Base-by-base conservation (phyloP, 129 eudicot species). In the Lactuca saligna region DNA sequence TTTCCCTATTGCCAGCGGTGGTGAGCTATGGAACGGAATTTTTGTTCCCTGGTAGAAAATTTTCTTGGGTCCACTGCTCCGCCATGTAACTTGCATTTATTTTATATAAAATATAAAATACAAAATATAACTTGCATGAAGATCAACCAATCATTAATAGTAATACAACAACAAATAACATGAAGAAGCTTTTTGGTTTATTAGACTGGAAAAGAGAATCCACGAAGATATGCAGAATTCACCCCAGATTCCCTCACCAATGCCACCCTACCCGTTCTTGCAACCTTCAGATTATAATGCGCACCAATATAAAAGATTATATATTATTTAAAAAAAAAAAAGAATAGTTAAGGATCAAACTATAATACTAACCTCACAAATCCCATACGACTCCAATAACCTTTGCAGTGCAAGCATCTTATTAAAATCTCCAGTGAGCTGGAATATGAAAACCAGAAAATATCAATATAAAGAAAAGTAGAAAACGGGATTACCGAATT, bases 401-500 rank as follows among this genome's bases (percentile, higher is more conserved):
- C 74, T 85, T 71, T 93, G 98, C 42, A 93, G 74, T 1, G 95
- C 96, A 67, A 86, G 81, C 91, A 93, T 78, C 84, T 89, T 93
- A 57, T 77, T 76, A 54, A 92, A 81, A 69, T 92, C 96, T 73
- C 96, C 96, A 0, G 98, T 88, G 35, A 88, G 78, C 98, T 92
- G 83, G 51, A 69, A 69, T 17, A 62, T 20, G 5, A 17, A 70
- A 67, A 6, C 16, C 48, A 41, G 66, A 60, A 41, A 62, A 63
- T 68, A 57, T 69, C 51, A 50, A 63, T 64, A 57, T 69, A 38
- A 75, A 69, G 61, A 69, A 50, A 2, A 71, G 13, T 17, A 70
- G 17, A 48, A 16, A 6, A 14, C 5, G 41, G 29, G 54, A 48
- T 8, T 25, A 12, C 4, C 39, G 5, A 70, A 49, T 63, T 37